phyloP scores from a whole-genome alignment of 768 basidiomycete species.

The Pisolithus marmoratus region DNA sequence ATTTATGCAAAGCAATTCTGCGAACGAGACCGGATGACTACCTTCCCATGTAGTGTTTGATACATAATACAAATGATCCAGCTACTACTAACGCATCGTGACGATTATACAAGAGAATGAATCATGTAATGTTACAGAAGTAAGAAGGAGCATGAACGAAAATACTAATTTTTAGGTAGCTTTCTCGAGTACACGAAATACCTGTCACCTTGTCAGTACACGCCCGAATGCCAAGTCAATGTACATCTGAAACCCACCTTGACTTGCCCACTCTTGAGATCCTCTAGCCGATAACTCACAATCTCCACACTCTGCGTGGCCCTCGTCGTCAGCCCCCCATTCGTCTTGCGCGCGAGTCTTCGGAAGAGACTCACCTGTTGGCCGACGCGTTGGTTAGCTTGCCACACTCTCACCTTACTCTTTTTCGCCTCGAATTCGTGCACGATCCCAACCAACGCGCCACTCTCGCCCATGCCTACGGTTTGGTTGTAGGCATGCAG shows the following conservation, averaged over 20 bases:
- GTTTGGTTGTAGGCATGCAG: slow-evolving; percentile 65
- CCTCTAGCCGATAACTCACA: slow-evolving; percentile 84
- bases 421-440: slow-evolving; percentile 84
- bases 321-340: slow-evolving; percentile 32
- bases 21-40: neutral
- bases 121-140: neutral
- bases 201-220: slow-evolving; percentile 22
- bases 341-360: slow-evolving; percentile 24
- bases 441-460: slow-evolving; percentile 66
- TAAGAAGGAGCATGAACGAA: neutral
- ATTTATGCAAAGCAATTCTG: neutral
- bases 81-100: neutral
- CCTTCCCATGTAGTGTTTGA: neutral
- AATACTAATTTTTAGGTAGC: slow-evolving; percentile 1
- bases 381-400: slow-evolving; percentile 83
- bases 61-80: neutral
- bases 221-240: neutral
- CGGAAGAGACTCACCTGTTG: slow-evolving; percentile 55
- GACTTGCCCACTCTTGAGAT: slow-evolving; percentile 78
- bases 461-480: slow-evolving; percentile 43
- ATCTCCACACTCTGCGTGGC: slow-evolving; percentile 55
- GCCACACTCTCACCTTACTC: slow-evolving; percentile 76
- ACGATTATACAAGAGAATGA: neutral
- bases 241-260: slow-evolving; percentile 44
- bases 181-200: slow-evolving; percentile 35